phyloP scores from a whole-genome alignment of 1,139 yeast genomes.

The Magnusiomyces sp. region DNA sequence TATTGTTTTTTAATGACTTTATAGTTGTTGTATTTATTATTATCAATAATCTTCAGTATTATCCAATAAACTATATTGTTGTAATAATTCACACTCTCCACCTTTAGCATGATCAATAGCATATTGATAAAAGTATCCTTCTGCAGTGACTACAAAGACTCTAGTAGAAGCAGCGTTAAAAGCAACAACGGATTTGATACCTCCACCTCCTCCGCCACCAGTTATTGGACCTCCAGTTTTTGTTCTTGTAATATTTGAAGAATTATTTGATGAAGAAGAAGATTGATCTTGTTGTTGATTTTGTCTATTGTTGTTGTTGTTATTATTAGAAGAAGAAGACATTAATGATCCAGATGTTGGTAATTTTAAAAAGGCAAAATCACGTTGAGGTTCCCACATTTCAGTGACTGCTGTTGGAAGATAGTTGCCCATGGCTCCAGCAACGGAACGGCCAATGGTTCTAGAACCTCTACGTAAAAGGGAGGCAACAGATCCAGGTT shows the following conservation, averaged over 20 bases:
- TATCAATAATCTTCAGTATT: constrained; percentile 10
- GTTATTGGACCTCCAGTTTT: constrained; percentile 8
- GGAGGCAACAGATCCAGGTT: constrained; percentile 15
- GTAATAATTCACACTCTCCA: constrained; percentile 79
- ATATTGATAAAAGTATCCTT: constrained; percentile 78
- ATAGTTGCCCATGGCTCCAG: constrained; percentile 81
- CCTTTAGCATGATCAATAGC: constrained; percentile 84
- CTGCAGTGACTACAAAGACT: constrained; percentile 76
- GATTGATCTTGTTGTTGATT: no score
- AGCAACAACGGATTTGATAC: constrained; percentile 32
- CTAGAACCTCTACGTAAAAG: constrained; percentile 44
- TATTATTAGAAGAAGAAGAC: no score
- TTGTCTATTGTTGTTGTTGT: no score
- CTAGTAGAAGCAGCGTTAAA: constrained; percentile 47
- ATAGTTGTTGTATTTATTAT: no score
- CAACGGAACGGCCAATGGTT: constrained; percentile 63
- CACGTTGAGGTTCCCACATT: constrained; percentile 76
- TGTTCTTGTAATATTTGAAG: no score
- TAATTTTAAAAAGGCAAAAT: constrained; percentile 85
- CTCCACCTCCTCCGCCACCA: constrained; percentile 17
- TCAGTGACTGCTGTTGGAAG: constrained; percentile 80
- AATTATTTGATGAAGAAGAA: no score
- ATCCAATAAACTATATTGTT: constrained; percentile 47
- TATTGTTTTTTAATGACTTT: no score
- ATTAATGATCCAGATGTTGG: no score